phyloP scores from a whole-genome alignment of 164 flowering plant genomes.

The Stephania yunnanensis region DNA sequence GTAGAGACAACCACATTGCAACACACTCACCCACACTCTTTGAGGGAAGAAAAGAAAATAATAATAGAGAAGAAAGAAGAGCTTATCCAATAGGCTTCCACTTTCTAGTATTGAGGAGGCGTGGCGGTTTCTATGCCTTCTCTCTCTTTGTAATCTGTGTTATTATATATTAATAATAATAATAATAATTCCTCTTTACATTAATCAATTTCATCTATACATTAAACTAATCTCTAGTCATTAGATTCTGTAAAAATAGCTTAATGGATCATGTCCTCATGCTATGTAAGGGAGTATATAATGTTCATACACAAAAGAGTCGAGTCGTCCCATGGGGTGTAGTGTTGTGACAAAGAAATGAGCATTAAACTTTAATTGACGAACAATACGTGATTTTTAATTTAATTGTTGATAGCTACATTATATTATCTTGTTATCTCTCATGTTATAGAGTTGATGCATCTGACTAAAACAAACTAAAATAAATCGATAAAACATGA shows the following conservation, averaged over 20 bases:
- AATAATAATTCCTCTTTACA: no score
- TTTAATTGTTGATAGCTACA: background rate
- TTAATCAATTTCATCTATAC: background rate
- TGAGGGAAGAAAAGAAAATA: conserved; percentile 8
- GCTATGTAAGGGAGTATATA: background rate
- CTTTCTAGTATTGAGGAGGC: conserved; percentile 22
- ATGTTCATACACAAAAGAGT: no score
- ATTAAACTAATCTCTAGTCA: background rate
- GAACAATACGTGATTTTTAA: no score
- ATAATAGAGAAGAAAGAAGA: background rate
- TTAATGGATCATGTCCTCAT: background rate
- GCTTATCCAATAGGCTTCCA: conserved; percentile 25
- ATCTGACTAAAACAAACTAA: no score
- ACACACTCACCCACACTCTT: conserved; percentile 14
- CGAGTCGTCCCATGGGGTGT: no score
- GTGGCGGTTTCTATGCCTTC: conserved; percentile 5
- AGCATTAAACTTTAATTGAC: no score
- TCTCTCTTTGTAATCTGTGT: no score
- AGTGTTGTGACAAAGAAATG: no score
- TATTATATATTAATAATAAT: no score
- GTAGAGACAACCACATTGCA: conserved; percentile 15
- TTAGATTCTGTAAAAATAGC: background rate
- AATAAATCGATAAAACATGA: background rate
- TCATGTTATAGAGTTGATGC: background rate
- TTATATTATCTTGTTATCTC: background rate